phyloP scores from a whole-genome alignment of 2,329 filamentous ascomycete genomes.

The Cyanodermella asteris region DNA sequence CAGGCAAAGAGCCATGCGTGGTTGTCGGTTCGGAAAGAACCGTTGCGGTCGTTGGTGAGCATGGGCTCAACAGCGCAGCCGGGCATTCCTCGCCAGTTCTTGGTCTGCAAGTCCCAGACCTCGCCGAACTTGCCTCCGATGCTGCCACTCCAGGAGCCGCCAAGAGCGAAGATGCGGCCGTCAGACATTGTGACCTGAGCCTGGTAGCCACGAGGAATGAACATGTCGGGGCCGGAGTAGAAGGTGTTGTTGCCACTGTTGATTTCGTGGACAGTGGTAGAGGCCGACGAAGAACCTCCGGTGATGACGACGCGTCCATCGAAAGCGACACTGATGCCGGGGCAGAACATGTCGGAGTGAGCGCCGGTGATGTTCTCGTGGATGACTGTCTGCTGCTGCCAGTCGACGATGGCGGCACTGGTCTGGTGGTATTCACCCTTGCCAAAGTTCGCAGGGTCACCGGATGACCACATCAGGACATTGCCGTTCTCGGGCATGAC shows the following conservation, averaged over 20 bases:
- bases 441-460: too few relatives aligned
- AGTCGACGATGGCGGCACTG: too few relatives aligned
- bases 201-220: conserved; percentile 30
- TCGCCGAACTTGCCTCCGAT: conserved; percentile 33
- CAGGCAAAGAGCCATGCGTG: conserved; percentile 33
- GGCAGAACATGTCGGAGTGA: conserved; percentile 17
- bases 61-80: conserved; percentile 26
- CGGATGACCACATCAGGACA: too few relatives aligned
- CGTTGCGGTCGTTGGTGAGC: conserved; percentile 25
- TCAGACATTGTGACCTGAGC: conserved; percentile 27
- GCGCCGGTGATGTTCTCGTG: conserved; percentile 5
- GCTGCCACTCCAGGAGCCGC: conserved; percentile 33
- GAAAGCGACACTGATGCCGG: conserved; percentile 29
- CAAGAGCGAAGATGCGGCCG: conserved; percentile 35
- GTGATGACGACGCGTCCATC: conserved; percentile 30
- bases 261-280: conserved; percentile 27
- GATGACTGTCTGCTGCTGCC: too few relatives aligned
- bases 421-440: too few relatives aligned
- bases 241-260: conserved; percentile 18
- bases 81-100: conserved; percentile 25
- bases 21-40: conserved; percentile 26
- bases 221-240: conserved; percentile 21
- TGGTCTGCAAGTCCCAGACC: conserved; percentile 23
- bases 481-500: too few relatives aligned
- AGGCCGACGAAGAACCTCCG: conserved; percentile 28